Evolutionary conservation across 495 filamentous ascomycete genomes (phyloP).

Genomic region (Xylaria castorea): DNA sequence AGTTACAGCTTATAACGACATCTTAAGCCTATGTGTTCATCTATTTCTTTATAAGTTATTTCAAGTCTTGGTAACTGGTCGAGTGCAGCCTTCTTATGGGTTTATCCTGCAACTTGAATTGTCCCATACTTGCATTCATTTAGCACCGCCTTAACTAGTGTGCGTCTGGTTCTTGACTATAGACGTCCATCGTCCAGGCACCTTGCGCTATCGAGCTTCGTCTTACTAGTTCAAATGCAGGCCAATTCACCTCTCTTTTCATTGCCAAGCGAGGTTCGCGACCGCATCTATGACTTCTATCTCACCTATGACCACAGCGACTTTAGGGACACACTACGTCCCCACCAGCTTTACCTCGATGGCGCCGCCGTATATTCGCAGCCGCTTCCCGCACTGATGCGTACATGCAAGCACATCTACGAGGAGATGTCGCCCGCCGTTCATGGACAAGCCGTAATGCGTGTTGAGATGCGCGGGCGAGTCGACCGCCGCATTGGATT

Average conservation of each 20-base stretch:
- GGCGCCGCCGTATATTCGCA: slow-evolving; percentile 20
- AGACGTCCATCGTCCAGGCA: neutral
- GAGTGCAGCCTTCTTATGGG: neutral
- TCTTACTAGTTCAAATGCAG: slow-evolving; percentile 26
- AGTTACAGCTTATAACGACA: neutral
- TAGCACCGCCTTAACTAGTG: neutral
- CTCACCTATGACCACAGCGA: slow-evolving; percentile 35
- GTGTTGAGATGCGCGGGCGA: slow-evolving; percentile 29
- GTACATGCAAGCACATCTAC: slow-evolving; percentile 33
- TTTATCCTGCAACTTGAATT: neutral
- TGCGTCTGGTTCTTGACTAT: neutral
- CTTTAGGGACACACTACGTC: slow-evolving; percentile 36
- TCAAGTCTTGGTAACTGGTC: neutral
- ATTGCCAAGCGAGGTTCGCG: slow-evolving; percentile 40
- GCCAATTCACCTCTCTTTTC: slow-evolving; percentile 30
- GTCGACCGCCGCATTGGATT: slow-evolving; percentile 35
- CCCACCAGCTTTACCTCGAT: slow-evolving; percentile 33
- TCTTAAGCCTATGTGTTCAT: neutral
- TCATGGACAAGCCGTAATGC: slow-evolving; percentile 33
- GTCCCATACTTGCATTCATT: neutral
- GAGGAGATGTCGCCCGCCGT: slow-evolving; percentile 31
- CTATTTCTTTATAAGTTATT: neutral
- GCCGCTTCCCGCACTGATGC: slow-evolving; percentile 37
- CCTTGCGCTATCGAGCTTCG: neutral
- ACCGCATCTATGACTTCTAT: slow-evolving; percentile 40